Percentiles rank a stretch among this genome's conserved stretches.
These are phyloP conservation scores for Cladochytrium tenue DNA, from an alignment of 371 early-diverging fungal genomes.

Conservation along the genomic window DNA sequence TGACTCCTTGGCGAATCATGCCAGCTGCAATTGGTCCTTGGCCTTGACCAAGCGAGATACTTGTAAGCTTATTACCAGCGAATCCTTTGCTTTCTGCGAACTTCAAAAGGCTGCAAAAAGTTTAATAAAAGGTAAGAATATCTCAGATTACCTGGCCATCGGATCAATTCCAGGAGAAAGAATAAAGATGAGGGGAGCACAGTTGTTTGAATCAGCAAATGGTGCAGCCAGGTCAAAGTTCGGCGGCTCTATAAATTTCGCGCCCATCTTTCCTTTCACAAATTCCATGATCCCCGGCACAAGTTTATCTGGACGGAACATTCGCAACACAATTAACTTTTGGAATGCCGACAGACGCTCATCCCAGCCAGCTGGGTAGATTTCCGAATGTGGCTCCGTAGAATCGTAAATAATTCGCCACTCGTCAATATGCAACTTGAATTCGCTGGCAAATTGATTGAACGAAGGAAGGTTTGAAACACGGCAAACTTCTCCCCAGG, in stretches of 20 bases:
- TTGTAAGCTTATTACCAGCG: constrained; percentile 41
- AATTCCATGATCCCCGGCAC: constrained; percentile 55
- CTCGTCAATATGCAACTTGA: constrained; percentile 19
- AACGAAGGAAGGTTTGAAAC: constrained; percentile 43
- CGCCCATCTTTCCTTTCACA: constrained; percentile 52
- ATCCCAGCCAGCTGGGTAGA: constrained; percentile 49
- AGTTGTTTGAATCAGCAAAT: constrained; percentile 51
- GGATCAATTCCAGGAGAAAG: constrained; percentile 63
- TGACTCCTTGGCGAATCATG: constrained; percentile 54
- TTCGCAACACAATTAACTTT: constrained; percentile 45
- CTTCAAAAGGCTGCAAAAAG: constrained; percentile 41
- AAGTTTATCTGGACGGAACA: constrained; percentile 54
- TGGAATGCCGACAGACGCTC: constrained; percentile 45
- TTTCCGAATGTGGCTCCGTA: constrained; percentile 43
- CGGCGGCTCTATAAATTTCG: constrained; percentile 57
- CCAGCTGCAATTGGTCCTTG: constrained; percentile 61
- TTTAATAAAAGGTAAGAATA: neutral
- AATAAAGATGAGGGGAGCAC: constrained; percentile 60
- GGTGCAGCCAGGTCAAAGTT: constrained; percentile 57
- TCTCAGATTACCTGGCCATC: constrained; percentile 47
- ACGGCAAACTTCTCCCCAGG: constrained; percentile 49
- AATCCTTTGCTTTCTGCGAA: constrained; percentile 57
- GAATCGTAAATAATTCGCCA: constrained; percentile 50
- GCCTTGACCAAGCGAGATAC: constrained; percentile 63
- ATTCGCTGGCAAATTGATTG: constrained; percentile 35